phyloP scores from a whole-genome alignment of 768 basidiomycete genomes.

The Lactifluus hygrophoroides region DNA sequence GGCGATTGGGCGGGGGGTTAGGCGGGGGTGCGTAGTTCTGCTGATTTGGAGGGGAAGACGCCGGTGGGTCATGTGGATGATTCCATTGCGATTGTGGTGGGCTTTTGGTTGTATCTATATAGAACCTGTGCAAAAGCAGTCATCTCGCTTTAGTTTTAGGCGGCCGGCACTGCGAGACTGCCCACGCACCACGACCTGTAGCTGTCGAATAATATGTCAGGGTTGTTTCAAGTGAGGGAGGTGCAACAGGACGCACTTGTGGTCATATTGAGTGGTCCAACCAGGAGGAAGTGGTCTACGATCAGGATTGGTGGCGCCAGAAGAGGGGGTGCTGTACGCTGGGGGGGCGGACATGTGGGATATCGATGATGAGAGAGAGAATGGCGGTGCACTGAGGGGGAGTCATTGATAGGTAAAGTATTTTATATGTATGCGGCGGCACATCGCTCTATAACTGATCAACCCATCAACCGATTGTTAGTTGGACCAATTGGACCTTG shows the following conservation, averaged over 20 bases:
- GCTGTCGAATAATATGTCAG: constrained; percentile 28
- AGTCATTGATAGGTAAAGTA: constrained; percentile 13
- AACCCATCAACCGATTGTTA: too few species aligned
- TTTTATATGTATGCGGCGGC: constrained; percentile 15
- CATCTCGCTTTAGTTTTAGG: background rate
- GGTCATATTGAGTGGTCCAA: constrained; percentile 61
- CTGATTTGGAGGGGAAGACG: constrained; percentile 27
- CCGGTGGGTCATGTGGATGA: constrained; percentile 53
- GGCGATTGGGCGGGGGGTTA: constrained; percentile 39
- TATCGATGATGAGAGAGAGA: constrained; percentile 30
- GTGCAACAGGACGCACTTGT: constrained; percentile 42
- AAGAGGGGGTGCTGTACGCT: constrained; percentile 20
- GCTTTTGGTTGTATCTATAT: constrained; percentile 55
- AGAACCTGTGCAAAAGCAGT: constrained; percentile 47
- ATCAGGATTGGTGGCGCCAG: constrained; percentile 41
- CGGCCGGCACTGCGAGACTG: background rate
- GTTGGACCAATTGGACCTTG: constrained; percentile 11
- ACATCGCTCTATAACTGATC: constrained; percentile 12
- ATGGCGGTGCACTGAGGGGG: constrained; percentile 6
- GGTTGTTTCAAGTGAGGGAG: constrained; percentile 20
- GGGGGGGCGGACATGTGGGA: constrained; percentile 35
- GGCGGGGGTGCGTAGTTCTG: constrained; percentile 27
- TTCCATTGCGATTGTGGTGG: constrained; percentile 64
- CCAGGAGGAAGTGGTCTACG: constrained; percentile 52
- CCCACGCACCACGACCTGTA: constrained; percentile 55